phyloP scores from a whole-genome alignment of 78 protist species.

The Dictyostelium brefeldianum region DNA sequence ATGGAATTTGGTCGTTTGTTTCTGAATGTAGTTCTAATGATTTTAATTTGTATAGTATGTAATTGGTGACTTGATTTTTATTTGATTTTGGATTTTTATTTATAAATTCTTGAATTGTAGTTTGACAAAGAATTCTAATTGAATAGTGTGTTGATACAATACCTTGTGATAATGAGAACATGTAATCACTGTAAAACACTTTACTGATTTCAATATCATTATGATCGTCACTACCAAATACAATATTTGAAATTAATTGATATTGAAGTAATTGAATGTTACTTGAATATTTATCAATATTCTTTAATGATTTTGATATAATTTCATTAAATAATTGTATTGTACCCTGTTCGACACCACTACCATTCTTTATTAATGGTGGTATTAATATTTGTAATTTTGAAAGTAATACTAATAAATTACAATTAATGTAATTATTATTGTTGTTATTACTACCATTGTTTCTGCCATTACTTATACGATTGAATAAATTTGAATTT shows the following conservation, averaged over 20 bases:
- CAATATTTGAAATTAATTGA: background rate
- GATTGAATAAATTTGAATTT: slow-evolving; percentile 16
- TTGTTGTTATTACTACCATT: background rate
- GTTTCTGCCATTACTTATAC: background rate
- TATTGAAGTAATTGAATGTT: slow-evolving; percentile 10
- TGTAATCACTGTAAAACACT: background rate
- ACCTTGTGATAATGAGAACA: background rate
- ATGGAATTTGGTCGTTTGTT: background rate
- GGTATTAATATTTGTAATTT: slow-evolving; percentile 20
- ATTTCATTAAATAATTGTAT: background rate
- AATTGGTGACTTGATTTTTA: background rate
- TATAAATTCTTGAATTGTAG: slow-evolving; percentile 17
- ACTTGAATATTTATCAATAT: background rate
- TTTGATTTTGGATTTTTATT: background rate
- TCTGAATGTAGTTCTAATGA: background rate
- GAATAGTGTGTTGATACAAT: background rate
- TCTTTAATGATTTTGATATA: background rate
- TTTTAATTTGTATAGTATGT: background rate
- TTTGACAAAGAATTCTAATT: background rate
- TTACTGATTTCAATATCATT: background rate
- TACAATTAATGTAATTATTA: background rate
- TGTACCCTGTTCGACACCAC: background rate
- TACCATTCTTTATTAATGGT: background rate
- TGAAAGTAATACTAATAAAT: slow-evolving; percentile 10
- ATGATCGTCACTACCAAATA: background rate